phyloP scores from a whole-genome alignment of 2,329 filamentous ascomycete species.

The Purpureocillium takamizusanense region DNA sequence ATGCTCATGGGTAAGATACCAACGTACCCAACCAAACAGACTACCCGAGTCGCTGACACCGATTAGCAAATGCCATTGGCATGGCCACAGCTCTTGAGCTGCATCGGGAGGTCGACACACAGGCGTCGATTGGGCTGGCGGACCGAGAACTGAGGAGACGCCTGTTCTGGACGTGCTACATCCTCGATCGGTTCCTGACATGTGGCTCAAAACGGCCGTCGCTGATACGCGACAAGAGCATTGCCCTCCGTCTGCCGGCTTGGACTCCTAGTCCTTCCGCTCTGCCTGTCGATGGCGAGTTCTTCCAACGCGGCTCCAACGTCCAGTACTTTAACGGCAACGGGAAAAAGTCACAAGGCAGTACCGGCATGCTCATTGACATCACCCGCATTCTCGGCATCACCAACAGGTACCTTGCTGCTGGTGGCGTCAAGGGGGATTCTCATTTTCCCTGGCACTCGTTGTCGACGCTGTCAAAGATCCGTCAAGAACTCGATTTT shows the following conservation, averaged over 20 bases:
- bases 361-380: slow-evolving; percentile 74
- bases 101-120: slow-evolving; percentile 63
- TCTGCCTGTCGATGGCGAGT: slow-evolving; percentile 63
- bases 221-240: slow-evolving; percentile 68
- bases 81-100: slow-evolving; percentile 79
- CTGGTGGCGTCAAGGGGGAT: slow-evolving; percentile 79
- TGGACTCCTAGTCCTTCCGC: slow-evolving; percentile 57
- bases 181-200: slow-evolving; percentile 75
- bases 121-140: slow-evolving; percentile 50
- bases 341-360: slow-evolving; percentile 64
- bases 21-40: too few species aligned
- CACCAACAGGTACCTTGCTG: slow-evolving; percentile 75
- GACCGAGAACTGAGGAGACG: slow-evolving; percentile 70
- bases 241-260: slow-evolving; percentile 65
- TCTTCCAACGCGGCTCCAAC: slow-evolving; percentile 73
- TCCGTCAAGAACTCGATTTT: slow-evolving; percentile 73
- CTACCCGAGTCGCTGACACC: not conserved
- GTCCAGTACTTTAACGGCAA: slow-evolving; percentile 61
- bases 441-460: slow-evolving; percentile 89
- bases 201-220: slow-evolving; percentile 76
- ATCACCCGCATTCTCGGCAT: slow-evolving; percentile 75
- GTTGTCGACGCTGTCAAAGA: slow-evolving; percentile 75
- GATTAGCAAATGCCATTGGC: slow-evolving; percentile 38
- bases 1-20: slow-evolving; percentile 64
- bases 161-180: slow-evolving; percentile 84